A percentile compares a stretch with the other conserved stretches of the same genome.
Evolutionary conservation across 768 basidiomycete species (phyloP).

Genomic region (Phanerochaete sordida): DNA sequence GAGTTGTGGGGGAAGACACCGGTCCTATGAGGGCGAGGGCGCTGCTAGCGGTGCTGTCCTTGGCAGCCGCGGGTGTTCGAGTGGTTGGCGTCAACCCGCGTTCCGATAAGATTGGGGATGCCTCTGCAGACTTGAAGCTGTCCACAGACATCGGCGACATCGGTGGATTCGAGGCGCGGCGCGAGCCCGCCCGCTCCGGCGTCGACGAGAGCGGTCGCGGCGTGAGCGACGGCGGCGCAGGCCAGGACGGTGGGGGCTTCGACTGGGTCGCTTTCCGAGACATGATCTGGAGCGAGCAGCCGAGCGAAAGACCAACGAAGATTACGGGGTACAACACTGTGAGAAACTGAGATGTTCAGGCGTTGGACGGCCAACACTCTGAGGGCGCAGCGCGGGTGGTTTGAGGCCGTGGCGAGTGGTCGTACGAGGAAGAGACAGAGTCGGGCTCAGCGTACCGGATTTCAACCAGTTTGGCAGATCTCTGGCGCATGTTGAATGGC

Average conservation of each 20-base stretch:
- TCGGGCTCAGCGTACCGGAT: neutral
- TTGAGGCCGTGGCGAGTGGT: no score
- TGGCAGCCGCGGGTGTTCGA: neutral
- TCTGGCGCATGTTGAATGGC: neutral
- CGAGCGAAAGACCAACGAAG: neutral
- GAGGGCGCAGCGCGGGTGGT: no score
- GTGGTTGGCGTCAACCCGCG: neutral
- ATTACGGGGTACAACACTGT: neutral
- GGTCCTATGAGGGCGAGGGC: neutral
- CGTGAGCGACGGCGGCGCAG: neutral
- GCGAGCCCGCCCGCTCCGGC: neutral
- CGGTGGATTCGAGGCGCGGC: neutral
- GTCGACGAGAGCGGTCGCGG: neutral
- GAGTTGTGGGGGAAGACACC: neutral
- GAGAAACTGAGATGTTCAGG: no score
- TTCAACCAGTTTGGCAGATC: neutral
- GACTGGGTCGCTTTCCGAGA: neutral
- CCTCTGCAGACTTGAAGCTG: neutral
- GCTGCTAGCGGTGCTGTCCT: neutral
- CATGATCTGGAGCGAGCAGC: neutral
- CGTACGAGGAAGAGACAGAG: neutral
- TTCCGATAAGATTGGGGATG: neutral
- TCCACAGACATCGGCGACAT: neutral
- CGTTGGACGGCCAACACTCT: no score
- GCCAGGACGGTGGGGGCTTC: neutral